phyloP scores from a whole-genome alignment of 352 stramenopile genomes.

The Globisporangium uncinulatum region DNA sequence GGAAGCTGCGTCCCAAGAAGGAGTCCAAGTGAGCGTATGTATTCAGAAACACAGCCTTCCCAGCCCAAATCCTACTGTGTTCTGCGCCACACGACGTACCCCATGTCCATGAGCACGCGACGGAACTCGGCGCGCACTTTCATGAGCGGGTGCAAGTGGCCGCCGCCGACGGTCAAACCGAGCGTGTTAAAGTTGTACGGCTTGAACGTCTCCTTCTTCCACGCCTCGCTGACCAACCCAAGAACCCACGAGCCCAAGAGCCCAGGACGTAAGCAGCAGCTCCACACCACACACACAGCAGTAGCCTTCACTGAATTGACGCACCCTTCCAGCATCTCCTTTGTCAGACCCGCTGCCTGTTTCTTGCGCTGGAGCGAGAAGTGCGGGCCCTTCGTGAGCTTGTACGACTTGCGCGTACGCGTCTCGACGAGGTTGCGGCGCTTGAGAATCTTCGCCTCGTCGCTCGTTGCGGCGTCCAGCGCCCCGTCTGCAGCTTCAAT shows the following conservation, averaged over 20 bases:
- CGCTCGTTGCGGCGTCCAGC: constrained; percentile 59
- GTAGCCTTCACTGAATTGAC: constrained; percentile 10
- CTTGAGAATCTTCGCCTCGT: constrained; percentile 79
- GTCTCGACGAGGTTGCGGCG: constrained; percentile 78
- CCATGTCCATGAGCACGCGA: constrained; percentile 99
- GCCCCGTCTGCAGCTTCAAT: constrained; percentile 56
- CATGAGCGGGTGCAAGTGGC: constrained; percentile 97
- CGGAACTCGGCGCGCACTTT: constrained; percentile 98
- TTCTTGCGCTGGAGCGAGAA: constrained; percentile 94
- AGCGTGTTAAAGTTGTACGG: constrained; percentile 99
- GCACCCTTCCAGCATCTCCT: constrained; percentile 97
- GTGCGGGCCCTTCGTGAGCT: constrained; percentile 88
- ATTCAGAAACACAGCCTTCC: background rate
- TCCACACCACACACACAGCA: background rate
- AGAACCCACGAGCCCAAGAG: background rate
- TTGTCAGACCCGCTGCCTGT: constrained; percentile 96
- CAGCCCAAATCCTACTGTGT: no score
- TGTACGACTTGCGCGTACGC: constrained; percentile 92
- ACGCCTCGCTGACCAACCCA: constrained; percentile 62
- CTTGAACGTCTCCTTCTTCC: constrained; percentile 97
- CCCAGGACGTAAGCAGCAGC: constrained; percentile 8
- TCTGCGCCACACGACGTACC: constrained; percentile 38
- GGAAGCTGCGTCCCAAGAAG: constrained; percentile 65
- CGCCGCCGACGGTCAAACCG: constrained; percentile 91
- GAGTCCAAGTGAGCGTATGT: background rate